phyloP scores from a whole-genome alignment of 1,284 basidiomycete genomes.

The Cryptococcus sp. region DNA sequence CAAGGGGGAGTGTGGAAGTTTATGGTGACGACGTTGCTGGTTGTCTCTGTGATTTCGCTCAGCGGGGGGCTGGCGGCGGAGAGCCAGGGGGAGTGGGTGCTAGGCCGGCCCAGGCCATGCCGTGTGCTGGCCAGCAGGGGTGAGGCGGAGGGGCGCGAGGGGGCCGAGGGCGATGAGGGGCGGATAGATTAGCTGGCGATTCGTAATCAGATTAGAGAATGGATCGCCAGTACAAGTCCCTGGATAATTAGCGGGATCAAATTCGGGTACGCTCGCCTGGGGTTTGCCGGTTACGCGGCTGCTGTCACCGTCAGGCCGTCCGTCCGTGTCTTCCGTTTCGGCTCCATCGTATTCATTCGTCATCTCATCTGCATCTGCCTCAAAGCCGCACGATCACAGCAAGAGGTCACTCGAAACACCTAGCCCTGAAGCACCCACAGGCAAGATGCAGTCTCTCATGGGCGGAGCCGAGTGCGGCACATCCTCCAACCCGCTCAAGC shows the following conservation, averaged over 20 bases:
- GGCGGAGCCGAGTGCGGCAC: conserved; percentile 88
- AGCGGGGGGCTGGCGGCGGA: conserved; percentile 38
- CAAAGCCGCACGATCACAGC: not conserved
- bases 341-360: not conserved
- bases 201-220: not conserved
- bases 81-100: conserved; percentile 1
- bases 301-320: no score
- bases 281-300: not conserved
- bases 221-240: not conserved
- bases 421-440: not conserved
- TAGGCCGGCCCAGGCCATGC: not conserved
- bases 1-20: conserved; percentile 31
- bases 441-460: conserved; percentile 58
- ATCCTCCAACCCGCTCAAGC: conserved; percentile 79
- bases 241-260: not conserved
- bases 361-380: not conserved
- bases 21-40: conserved; percentile 28
- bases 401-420: conserved; percentile 17
- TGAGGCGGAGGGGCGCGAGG: not conserved
- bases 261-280: not conserved
- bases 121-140: no score
- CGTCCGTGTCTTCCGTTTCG: no score
- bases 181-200: not conserved
- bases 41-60: conserved; percentile 28
- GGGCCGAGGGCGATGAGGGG: not conserved